A percentile compares a stretch with the other conserved stretches of the same genome.
phyloP scores from a whole-genome alignment of 106 monocot species.

The Amphibolis antarctica region DNA sequence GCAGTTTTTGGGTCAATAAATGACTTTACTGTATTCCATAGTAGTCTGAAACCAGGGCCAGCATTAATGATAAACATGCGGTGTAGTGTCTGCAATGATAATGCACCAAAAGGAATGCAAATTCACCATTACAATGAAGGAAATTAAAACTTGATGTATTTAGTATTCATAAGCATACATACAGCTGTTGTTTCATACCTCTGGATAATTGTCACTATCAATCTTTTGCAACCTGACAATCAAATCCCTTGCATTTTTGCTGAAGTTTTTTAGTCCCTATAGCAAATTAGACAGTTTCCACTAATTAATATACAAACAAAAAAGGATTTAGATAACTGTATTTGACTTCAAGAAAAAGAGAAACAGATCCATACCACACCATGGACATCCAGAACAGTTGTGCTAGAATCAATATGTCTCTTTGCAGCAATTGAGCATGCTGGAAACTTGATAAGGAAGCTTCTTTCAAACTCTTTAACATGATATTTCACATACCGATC shows the following conservation, averaged over 20 bases:
- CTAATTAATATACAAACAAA: neutral
- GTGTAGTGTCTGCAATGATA: slow-evolving; percentile 29
- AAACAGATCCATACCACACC: slow-evolving; percentile 47
- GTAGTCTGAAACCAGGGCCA: slow-evolving; percentile 53
- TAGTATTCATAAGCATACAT: too few relatives aligned
- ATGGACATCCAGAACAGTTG: slow-evolving; percentile 74
- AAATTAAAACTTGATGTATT: too few relatives aligned
- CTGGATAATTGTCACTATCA: slow-evolving; percentile 78
- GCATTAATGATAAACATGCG: slow-evolving; percentile 77
- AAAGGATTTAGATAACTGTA: neutral
- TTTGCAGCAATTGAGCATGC: slow-evolving; percentile 76
- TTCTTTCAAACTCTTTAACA: slow-evolving; percentile 68
- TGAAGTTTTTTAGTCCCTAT: slow-evolving; percentile 74
- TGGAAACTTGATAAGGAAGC: slow-evolving; percentile 57
- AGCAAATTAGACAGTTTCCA: neutral
- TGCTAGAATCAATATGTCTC: slow-evolving; percentile 64
- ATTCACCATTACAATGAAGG: too few relatives aligned
- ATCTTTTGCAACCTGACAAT: slow-evolving; percentile 64
- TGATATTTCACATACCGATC: slow-evolving; percentile 68
- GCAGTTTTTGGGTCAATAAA: slow-evolving; percentile 71
- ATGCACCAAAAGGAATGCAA: too few relatives aligned
- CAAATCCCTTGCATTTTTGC: slow-evolving; percentile 67
- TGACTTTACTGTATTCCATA: slow-evolving; percentile 69
- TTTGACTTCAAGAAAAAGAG: neutral
- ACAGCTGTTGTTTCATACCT: slow-evolving; percentile 22